Evolutionary conservation across 352 stramenopile genomes (phyloP).

Genomic region (Globisporangium ultimum): DNA sequence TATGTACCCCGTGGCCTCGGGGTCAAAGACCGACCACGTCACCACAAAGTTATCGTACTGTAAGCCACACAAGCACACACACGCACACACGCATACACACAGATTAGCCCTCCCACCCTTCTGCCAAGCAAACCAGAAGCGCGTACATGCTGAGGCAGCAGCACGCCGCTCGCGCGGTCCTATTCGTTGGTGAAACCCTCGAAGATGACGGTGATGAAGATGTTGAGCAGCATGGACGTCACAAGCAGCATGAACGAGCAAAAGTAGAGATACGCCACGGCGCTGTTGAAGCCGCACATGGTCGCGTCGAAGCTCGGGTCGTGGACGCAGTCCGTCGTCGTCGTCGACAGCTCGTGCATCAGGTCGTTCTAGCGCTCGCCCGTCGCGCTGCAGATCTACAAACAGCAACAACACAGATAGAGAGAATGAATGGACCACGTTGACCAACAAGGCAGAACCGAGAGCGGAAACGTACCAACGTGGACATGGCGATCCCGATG

Average conservation of each 20-base stretch:
- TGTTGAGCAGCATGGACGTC: conserved; percentile 81
- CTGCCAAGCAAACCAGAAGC: no score
- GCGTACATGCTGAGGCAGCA: conserved; percentile 41
- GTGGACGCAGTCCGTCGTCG: conserved; percentile 18
- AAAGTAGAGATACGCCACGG: conserved; percentile 51
- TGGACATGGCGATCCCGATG: conserved; percentile 70
- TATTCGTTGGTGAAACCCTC: conserved; percentile 78
- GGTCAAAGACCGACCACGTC: conserved; percentile 63
- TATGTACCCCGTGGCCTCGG: conserved; percentile 73
- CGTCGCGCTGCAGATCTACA: conserved; percentile 76
- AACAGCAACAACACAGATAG: not conserved
- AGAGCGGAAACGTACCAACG: conserved; percentile 34
- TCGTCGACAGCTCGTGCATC: conserved; percentile 69
- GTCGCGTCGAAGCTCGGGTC: conserved; percentile 29
- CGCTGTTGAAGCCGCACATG: conserved; percentile 46
- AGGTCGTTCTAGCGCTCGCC: conserved; percentile 87
- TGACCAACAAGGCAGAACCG: no score
- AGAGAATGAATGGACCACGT: not conserved
- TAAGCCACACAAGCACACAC: not conserved
- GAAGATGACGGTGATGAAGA: conserved; percentile 87
- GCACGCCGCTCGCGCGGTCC: conserved; percentile 49
- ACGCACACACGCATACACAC: not conserved
- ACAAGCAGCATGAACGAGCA: conserved; percentile 84
- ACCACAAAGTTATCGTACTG: conserved; percentile 67
- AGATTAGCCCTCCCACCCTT: not conserved